phyloP scores from a whole-genome alignment of 257 asterid genomes.

The Solanum verrucosum region DNA sequence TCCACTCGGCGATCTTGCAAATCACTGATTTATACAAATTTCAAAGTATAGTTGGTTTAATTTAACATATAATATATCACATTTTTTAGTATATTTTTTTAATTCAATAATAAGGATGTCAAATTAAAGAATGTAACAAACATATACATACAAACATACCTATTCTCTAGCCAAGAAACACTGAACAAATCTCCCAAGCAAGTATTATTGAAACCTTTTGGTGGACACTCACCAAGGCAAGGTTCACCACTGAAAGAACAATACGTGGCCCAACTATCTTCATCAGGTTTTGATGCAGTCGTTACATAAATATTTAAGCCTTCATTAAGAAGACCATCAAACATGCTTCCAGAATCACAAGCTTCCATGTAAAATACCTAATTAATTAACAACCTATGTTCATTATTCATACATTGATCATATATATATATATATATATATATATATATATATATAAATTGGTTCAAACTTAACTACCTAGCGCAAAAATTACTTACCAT shows the following conservation, averaged over 20 bases:
- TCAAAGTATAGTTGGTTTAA: neutral
- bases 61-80: neutral
- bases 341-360: conserved; percentile 86
- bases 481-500: conserved; percentile 33
- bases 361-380: conserved; percentile 91
- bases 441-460: no score
- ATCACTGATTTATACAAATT: neutral
- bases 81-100: no score
- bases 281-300: conserved; percentile 83
- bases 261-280: conserved; percentile 86
- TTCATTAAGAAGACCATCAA: conserved; percentile 76
- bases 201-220: conserved; percentile 15
- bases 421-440: no score
- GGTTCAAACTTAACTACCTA: neutral
- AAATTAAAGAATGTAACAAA: neutral
- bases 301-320: conserved; percentile 71
- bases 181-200: conserved; percentile 91
- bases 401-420: neutral
- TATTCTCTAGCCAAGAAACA: conserved; percentile 91
- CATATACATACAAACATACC: neutral
- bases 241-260: conserved; percentile 22
- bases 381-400: neutral
- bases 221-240: conserved; percentile 42
- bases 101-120: no score
- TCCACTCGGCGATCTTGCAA: neutral